Evolutionary conservation across 495 filamentous ascomycete genomes (phyloP).

Genomic region (Sphaerosporella brunnea): DNA sequence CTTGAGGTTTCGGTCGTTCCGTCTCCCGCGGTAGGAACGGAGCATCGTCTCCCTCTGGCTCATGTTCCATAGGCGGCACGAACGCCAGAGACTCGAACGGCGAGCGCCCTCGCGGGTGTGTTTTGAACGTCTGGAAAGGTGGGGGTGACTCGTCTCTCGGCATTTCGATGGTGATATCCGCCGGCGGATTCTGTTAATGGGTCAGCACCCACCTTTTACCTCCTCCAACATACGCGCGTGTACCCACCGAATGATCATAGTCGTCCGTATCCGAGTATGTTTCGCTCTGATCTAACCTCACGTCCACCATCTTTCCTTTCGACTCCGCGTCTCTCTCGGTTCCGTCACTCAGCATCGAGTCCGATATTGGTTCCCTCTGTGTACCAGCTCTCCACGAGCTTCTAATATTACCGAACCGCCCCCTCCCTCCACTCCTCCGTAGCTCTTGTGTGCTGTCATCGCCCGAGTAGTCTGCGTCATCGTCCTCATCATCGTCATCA

Average conservation of each 20-base stretch:
- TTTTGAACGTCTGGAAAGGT: constrained; percentile 68
- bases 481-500: constrained; percentile 40
- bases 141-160: constrained; percentile 53
- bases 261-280: constrained; percentile 3
- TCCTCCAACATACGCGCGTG: background rate
- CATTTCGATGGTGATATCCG: constrained; percentile 39
- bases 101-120: constrained; percentile 28
- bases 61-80: constrained; percentile 21
- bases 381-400: constrained; percentile 36
- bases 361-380: constrained; percentile 12
- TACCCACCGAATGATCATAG: constrained; percentile 23
- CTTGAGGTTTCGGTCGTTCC: background rate
- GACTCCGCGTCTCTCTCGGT: constrained; percentile 29
- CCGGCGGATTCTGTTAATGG: constrained; percentile 42
- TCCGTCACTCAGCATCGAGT: constrained; percentile 11
- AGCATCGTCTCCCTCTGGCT: constrained; percentile 10
- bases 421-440: constrained; percentile 18
- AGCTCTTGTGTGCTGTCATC: constrained; percentile 22
- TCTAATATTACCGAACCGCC: constrained; percentile 29
- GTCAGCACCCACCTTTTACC: constrained; percentile 24
- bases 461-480: constrained; percentile 29
- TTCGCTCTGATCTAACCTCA: constrained; percentile 46
- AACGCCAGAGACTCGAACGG: constrained; percentile 23
- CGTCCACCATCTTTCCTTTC: constrained; percentile 65
- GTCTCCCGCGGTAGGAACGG: constrained; percentile 30